A percentile compares a stretch with the other conserved stretches of the same genome.
Conservation (phyloP, 1,284 basidiomycete species). For the Ustilago xerochloae region DNA sequence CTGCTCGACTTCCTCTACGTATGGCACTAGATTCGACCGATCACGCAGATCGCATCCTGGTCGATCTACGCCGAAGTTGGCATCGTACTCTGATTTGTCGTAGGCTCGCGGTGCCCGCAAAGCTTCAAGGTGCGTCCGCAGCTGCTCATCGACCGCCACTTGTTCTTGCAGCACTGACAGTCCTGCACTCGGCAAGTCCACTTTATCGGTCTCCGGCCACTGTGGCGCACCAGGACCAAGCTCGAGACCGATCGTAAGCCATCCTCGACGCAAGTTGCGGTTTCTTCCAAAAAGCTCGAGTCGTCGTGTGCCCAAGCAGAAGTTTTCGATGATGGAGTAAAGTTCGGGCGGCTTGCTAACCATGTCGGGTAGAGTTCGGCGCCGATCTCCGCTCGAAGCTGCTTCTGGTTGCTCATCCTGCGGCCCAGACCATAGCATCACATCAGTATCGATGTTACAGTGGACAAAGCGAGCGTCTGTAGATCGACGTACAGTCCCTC, state of each 20-base stretch:
- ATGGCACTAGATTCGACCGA: slow-evolving; percentile 61
- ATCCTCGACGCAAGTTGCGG: slow-evolving; percentile 81
- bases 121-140: slow-evolving; percentile 7
- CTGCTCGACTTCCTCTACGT: slow-evolving; percentile 47
- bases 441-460: slow-evolving; percentile 97
- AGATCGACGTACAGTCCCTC: slow-evolving; percentile 91
- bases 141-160: not conserved
- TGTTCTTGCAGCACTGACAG: slow-evolving; percentile 7
- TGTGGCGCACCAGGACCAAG: slow-evolving; percentile 54
- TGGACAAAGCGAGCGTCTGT: slow-evolving; percentile 96
- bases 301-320: slow-evolving; percentile 91
- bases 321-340: slow-evolving; percentile 95
- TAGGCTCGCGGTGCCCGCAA: slow-evolving; percentile 42
- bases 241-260: slow-evolving; percentile 81
- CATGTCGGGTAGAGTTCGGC: slow-evolving; percentile 72
- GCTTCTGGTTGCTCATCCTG: slow-evolving; percentile 72
- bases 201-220: slow-evolving; percentile 17
- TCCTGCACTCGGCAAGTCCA: slow-evolving; percentile 16
- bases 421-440: slow-evolving; percentile 84
- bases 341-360: slow-evolving; percentile 91
- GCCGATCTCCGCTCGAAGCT: not conserved
- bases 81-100: slow-evolving; percentile 47
- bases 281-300: slow-evolving; percentile 88
- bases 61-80: slow-evolving; percentile 56
- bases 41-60: slow-evolving; percentile 55